Base-by-base conservation (phyloP, 2,329 filamentous ascomycete genomes). In the Knufia fluminis region DNA sequence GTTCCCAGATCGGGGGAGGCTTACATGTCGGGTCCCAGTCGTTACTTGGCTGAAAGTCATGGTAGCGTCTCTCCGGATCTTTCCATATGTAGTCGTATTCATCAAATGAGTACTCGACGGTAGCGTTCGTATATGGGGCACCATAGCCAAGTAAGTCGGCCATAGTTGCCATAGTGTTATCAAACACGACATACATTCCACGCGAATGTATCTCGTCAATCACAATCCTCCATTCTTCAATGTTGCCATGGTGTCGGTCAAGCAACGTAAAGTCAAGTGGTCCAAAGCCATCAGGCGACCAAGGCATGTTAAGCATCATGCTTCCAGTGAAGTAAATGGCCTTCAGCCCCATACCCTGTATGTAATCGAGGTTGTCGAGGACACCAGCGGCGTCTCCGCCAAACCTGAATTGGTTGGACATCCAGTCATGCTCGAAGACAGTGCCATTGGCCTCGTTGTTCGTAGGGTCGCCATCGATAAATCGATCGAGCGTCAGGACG, bases 121-220 rank as follows among this genome's bases (percentile, higher is more conserved):
- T 77, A 1, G 61, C 64, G 59, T 83, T 83, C 52, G 78, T 64
- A 56, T 73, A 78, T 1, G 77, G 78, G 46, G 80, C 66, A 78
- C 66, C 33, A 61, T 82, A 83, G 4, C 76, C 77, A 52, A 83
- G 72, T 46, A 83, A 66, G 56, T 83, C 78, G 45, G 76, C 75
- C 74, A 83, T 72, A 3, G 80, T 83, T 41, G 77, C 73, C 61
- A 83, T 73, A 1, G 80, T 83, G 58, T 83, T 83, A 60, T 83
- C 80, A 52, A 83, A 64, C 24, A 84, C 67, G 38, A 83, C 77
- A 65, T 82, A 82, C 79, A 84, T 83, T 46, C 71, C 75, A 24
- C 76, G 70, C 2, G 64, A 63, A 58, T 84, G 80, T n/a, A 83
- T 79, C 43, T 78, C 78, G 7, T 72, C 66, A 48, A 83, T 75